Evolutionary conservation across 2,329 filamentous ascomycete genomes (phyloP).

Genomic region (Meredithiella fracta): DNA sequence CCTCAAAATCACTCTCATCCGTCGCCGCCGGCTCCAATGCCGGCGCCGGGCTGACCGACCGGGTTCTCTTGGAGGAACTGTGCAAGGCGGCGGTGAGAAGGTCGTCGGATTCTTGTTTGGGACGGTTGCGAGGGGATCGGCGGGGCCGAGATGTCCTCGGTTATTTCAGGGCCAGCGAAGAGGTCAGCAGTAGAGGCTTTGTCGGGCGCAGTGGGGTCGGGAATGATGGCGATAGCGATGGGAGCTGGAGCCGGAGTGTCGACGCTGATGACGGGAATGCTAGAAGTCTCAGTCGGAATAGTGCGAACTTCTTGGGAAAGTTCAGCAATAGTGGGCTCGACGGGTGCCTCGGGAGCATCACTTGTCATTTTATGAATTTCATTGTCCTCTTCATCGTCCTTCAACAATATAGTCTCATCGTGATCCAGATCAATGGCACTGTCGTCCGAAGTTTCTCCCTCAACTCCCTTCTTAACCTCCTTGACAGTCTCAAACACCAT

Average conservation of each 20-base stretch:
- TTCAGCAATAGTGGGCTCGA: neutral
- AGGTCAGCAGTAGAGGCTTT: neutral
- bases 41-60: constrained; percentile 1
- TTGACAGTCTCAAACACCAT: neutral
- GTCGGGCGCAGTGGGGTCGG: neutral
- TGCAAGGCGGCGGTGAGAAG: neutral
- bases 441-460: neutral
- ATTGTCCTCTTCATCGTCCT: neutral
- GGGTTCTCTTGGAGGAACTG: neutral
- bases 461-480: neutral
- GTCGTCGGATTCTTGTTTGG: neutral
- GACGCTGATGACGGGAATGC: neutral
- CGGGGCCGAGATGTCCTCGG: neutral
- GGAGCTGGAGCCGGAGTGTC: neutral
- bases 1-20: constrained; percentile 13
- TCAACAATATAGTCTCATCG: neutral
- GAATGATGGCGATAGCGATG: neutral
- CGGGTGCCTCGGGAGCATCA: neutral
- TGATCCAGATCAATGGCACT: constrained; percentile 6
- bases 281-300: neutral
- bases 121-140: constrained; percentile 8
- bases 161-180: neutral
- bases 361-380: constrained; percentile 7
- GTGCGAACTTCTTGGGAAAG: too few species aligned
- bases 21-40: constrained; percentile 13